phyloP scores from a whole-genome alignment of 805 yeast genomes.

The Yarrowia bubula region DNA sequence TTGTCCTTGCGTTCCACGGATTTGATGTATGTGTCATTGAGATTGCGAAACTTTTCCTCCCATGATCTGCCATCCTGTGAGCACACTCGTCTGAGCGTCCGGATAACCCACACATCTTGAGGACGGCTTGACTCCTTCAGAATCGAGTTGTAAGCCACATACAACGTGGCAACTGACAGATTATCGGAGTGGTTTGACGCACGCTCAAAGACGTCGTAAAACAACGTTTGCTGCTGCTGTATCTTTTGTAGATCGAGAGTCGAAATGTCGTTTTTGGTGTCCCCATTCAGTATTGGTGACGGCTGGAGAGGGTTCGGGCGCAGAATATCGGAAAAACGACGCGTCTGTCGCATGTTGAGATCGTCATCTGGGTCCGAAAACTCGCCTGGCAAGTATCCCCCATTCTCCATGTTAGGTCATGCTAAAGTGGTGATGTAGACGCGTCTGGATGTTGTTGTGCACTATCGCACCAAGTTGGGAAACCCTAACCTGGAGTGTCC shows the following conservation, averaged over 20 bases:
- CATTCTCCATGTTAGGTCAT: constrained; percentile 21
- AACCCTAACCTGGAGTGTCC: constrained; percentile 1
- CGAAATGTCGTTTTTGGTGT: not conserved
- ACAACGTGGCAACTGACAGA: not conserved
- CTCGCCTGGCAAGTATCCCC: not conserved
- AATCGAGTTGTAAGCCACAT: not conserved
- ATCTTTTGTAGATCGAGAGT: not conserved
- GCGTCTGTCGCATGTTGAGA: not conserved
- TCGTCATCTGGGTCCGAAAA: not conserved
- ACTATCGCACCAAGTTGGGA: not conserved
- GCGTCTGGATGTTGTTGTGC: constrained; percentile 10
- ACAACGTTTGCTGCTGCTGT: not conserved
- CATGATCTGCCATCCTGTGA: constrained; percentile 8
- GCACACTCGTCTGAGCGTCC: not conserved
- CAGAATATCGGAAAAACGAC: not conserved
- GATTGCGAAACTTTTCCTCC: constrained; percentile 12
- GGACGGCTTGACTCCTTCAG: not conserved
- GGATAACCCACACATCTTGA: constrained; percentile 4
- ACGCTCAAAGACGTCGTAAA: not conserved
- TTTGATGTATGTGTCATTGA: constrained; percentile 12
- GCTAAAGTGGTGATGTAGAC: constrained; percentile 9
- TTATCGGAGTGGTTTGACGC: not conserved
- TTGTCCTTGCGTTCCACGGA: not conserved
- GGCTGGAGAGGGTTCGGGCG: not conserved
- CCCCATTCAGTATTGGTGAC: not conserved